phyloP scores from a whole-genome alignment of 208 protist genomes.

The Vickermania spadyakhi region DNA sequence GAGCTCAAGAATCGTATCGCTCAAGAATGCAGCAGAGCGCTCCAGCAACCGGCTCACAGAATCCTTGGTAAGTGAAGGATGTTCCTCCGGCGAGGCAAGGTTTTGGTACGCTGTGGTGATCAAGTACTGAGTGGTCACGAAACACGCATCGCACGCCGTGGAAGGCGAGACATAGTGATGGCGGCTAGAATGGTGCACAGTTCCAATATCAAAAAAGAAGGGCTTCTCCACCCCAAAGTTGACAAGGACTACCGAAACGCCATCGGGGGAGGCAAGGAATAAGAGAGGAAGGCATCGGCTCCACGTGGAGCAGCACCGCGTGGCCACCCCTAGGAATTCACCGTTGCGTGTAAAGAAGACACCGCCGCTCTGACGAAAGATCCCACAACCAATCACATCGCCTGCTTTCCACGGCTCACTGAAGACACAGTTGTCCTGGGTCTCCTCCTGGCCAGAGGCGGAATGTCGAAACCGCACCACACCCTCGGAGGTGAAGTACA shows the following conservation, averaged over 20 bases:
- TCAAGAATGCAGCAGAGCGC: conserved; percentile 53
- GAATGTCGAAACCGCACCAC: conserved; percentile 14
- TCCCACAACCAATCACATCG: conserved; percentile 81
- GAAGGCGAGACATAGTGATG: conserved; percentile 30
- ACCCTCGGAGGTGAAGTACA: conserved; percentile 51
- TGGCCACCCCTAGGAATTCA: conserved; percentile 72
- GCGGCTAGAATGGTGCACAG: conserved; percentile 61
- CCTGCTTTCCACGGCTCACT: conserved; percentile 45
- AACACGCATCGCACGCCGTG: conserved; percentile 48
- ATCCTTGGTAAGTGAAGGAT: conserved; percentile 28
- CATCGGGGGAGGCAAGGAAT: conserved; percentile 49
- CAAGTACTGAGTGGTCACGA: conserved; percentile 68
- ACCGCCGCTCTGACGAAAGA: conserved; percentile 58
- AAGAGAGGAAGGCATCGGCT: conserved; percentile 29
- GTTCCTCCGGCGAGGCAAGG: conserved; percentile 13
- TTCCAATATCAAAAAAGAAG: conserved; percentile 74
- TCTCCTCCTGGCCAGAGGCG: conserved; percentile 10
- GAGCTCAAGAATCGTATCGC: conserved; percentile 23
- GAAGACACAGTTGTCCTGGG: conserved; percentile 21
- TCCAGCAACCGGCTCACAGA: conserved; percentile 60
- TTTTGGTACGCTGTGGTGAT: conserved; percentile 64
- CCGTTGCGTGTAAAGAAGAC: conserved; percentile 88
- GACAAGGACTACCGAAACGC: conserved; percentile 73
- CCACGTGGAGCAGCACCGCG: conserved; percentile 14
- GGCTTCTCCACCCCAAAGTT: conserved; percentile 80